Conservation (phyloP, 352 stramenopile species). For the Phytophthora gonapodyides region DNA sequence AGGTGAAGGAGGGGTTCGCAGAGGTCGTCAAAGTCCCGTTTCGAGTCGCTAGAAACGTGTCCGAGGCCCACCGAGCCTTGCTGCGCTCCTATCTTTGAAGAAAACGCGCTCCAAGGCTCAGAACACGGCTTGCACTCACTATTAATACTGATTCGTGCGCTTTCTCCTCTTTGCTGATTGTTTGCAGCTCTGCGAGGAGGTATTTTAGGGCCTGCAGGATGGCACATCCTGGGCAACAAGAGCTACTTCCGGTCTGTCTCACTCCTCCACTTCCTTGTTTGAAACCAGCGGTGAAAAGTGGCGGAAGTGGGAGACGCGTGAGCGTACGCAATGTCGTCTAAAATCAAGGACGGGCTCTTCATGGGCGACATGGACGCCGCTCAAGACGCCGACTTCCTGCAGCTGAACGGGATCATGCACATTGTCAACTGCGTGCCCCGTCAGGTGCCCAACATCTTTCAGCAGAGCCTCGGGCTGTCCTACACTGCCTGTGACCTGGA, state of each 20-base stretch:
- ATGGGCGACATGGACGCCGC: slow-evolving; percentile 93
- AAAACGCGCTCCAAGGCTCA: slow-evolving; percentile 14
- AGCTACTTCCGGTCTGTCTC: slow-evolving; percentile 4
- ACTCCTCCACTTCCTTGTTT: slow-evolving; percentile 32
- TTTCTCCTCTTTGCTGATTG: slow-evolving; percentile 10
- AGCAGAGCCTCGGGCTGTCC: slow-evolving; percentile 80
- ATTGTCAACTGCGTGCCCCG: slow-evolving; percentile 92
- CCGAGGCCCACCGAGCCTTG: slow-evolving; percentile 41
- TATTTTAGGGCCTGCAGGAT: slow-evolving; percentile 30
- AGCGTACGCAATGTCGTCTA: slow-evolving; percentile 83
- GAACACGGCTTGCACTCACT: slow-evolving; percentile 18
- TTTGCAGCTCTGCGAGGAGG: slow-evolving; percentile 14
- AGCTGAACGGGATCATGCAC: slow-evolving; percentile 92
- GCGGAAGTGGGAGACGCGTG: slow-evolving; percentile 10
- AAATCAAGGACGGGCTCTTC: slow-evolving; percentile 95
- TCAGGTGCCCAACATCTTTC: slow-evolving; percentile 92
- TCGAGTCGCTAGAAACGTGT: slow-evolving; percentile 44
- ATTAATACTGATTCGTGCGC: slow-evolving; percentile 33
- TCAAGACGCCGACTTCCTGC: slow-evolving; percentile 93
- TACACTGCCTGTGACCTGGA: slow-evolving; percentile 82
- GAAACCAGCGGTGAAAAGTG: slow-evolving; percentile 17
- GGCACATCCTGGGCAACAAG: slow-evolving; percentile 2
- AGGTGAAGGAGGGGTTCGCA: slow-evolving; percentile 76
- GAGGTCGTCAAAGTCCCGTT: slow-evolving; percentile 78
- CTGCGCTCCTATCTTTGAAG: slow-evolving; percentile 68